A percentile compares a stretch with the other conserved stretches of the same genome.
These are phyloP conservation scores for Vairimorpha ceranae DNA, from an alignment of 371 early-diverging fungal species.

Conservation along the genomic window DNA sequence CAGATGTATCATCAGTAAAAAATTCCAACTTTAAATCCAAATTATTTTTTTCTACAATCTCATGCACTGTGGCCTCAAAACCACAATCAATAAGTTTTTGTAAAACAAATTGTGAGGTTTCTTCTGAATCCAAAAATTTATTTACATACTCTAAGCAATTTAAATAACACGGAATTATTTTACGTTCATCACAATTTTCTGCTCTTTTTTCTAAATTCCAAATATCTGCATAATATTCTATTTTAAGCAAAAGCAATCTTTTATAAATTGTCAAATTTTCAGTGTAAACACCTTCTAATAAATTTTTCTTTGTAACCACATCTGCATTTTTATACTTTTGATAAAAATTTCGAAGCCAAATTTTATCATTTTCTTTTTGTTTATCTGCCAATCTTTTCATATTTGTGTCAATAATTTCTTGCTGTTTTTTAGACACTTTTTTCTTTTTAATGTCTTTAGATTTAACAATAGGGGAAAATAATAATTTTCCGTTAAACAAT, in stretches of 20 bases:
- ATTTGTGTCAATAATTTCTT: slow-evolving; percentile 60
- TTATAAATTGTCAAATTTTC: slow-evolving; percentile 47
- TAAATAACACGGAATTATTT: slow-evolving; percentile 60
- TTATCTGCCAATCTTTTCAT: slow-evolving; percentile 50
- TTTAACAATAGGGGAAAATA: slow-evolving; percentile 28
- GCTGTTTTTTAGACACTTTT: slow-evolving; percentile 57
- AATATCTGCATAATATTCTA: slow-evolving; percentile 60
- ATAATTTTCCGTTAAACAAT: slow-evolving; percentile 47
- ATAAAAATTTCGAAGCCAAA: slow-evolving; percentile 58
- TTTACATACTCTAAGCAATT: slow-evolving; percentile 54
- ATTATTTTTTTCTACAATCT: slow-evolving; percentile 51
- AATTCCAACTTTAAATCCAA: slow-evolving; percentile 15
- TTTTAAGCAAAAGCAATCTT: slow-evolving; percentile 56
- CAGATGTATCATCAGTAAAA: slow-evolving; percentile 21
- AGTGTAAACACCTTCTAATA: slow-evolving; percentile 49
- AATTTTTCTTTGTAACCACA: slow-evolving; percentile 44
- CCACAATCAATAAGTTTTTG: slow-evolving; percentile 54
- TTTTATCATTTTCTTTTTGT: slow-evolving; percentile 52
- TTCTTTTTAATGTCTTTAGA: slow-evolving; percentile 24
- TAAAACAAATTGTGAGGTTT: slow-evolving; percentile 58
- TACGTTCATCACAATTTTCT: slow-evolving; percentile 49
- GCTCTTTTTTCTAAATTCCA: slow-evolving; percentile 61
- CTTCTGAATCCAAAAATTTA: slow-evolving; percentile 14
- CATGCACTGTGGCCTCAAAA: slow-evolving; percentile 59
- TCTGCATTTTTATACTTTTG: slow-evolving; percentile 47